Evolutionary conservation across 2,329 filamentous ascomycete species (phyloP), one percentile per base, ranked within the genome.

Genomic region (Bipolaris oryzae): DNA sequence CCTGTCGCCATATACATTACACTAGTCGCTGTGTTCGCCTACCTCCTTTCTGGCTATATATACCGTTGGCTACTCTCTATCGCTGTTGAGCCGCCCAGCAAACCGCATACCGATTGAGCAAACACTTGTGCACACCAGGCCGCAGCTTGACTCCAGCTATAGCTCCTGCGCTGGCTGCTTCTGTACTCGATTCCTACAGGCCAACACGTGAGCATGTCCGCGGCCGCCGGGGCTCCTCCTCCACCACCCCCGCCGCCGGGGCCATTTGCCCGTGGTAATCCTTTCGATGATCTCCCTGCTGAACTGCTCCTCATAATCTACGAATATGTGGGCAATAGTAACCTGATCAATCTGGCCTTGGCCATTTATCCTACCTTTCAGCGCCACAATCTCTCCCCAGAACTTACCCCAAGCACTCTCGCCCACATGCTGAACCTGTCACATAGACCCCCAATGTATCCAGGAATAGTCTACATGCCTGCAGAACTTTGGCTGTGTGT

Each of bases 1-100:
- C 87, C 90, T 18, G 94, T 89, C 1, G 85, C 85, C 11, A 79
- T 78, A 34, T 96, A 92, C 75, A 82, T 96, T 51, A 67, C 82
- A 3, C 63, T 84, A 3, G 82, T 96, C 51, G 85, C 86, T 10
- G 59, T 82, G 35, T 64, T 78, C 37, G 79, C 81, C 25, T 84
- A 82, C 75, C 80, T 81, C 45, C 57, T 86, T 1, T 84, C 83
- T 2, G 76, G 70, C 10, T 70, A 71, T 58, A 75, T 84, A 33
- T 74, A 73, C 45, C 63, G 61, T 60, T 76, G 68, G 68, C 57
- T 75, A 3, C 56, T 70, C 34, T 61, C 60, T 7, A 48, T 65
- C 34, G 66, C 67, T 5, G 31, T 62, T 16, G 62, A 69, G 7
- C 38, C 57, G 31, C 48, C 62, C 23, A 44, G 38, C 7, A 77